phyloP scores from a whole-genome alignment of 768 basidiomycete genomes.

The Auriscalpium orientale region DNA sequence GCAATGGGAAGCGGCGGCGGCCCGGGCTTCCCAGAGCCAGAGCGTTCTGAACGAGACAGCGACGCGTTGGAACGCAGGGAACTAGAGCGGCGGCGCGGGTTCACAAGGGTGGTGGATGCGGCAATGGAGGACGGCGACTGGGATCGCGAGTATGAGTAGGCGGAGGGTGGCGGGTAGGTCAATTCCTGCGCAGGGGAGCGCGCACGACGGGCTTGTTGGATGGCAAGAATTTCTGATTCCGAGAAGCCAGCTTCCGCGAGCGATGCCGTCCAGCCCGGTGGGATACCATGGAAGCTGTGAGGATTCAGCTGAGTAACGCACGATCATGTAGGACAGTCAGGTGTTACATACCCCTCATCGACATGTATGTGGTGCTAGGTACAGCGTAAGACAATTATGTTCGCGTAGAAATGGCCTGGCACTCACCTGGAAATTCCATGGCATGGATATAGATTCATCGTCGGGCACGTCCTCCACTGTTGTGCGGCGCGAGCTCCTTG shows the following conservation, averaged over 20 bases:
- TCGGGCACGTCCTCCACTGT: background rate
- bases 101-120: background rate
- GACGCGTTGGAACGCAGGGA: constrained; percentile 13
- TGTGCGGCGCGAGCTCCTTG: constrained; percentile 3
- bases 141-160: background rate
- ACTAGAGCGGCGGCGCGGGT: constrained; percentile 7
- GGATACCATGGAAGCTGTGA: constrained; percentile 12
- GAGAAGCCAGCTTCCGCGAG: constrained; percentile 13
- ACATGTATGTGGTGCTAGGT: constrained; percentile 14
- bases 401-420: background rate
- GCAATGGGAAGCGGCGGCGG: constrained; percentile 2
- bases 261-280: constrained; percentile 8
- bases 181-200: background rate
- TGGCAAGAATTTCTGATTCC: constrained; percentile 14
- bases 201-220: constrained; percentile 12
- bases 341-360: constrained; percentile 11
- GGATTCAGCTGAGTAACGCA: background rate
- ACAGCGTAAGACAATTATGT: background rate
- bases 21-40: background rate
- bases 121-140: constrained; percentile 6
- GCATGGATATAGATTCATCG: constrained; percentile 11
- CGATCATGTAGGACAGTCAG: background rate
- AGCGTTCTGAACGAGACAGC: constrained; percentile 11
- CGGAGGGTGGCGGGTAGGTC: background rate
- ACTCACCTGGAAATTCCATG: constrained; percentile 15